Conservation (phyloP, 192 early-diverging fungal species). For the Endogone sp. region DNA sequence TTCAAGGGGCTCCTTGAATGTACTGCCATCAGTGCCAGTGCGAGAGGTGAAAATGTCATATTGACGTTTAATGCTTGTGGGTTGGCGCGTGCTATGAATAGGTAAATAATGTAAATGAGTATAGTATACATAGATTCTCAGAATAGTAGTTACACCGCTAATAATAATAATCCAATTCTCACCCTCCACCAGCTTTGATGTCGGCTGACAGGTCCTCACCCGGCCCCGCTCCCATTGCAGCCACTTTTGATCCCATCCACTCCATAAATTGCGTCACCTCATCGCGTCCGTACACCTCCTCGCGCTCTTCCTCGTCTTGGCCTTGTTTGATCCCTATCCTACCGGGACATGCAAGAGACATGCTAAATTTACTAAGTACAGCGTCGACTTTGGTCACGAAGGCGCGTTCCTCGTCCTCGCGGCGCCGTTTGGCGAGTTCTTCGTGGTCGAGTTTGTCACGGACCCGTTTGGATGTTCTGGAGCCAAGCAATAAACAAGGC, state of each 20-base stretch:
- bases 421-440: slow-evolving; percentile 16
- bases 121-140: no score
- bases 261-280: neutral
- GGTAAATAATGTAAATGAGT: neutral
- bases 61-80: neutral
- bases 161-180: no score
- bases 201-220: neutral
- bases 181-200: neutral
- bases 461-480: slow-evolving; percentile 32
- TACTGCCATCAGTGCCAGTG: neutral
- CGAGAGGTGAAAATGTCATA: neutral
- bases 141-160: no score
- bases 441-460: slow-evolving; percentile 26
- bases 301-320: neutral
- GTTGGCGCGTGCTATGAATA: neutral
- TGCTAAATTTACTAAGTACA: slow-evolving; percentile 5
- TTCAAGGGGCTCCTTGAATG: neutral
- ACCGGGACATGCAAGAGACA: neutral
- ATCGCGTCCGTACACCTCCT: neutral
- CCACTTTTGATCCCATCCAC: neutral
- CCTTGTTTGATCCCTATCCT: neutral
- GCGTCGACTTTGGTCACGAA: slow-evolving; percentile 12
- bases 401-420: slow-evolving; percentile 23
- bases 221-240: neutral
- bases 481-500: no score